Evolutionary conservation across 2,329 filamentous ascomycete species (phyloP), one percentile per base, ranked within the genome.

Genomic region (Geoglossum cookeanum): DNA sequence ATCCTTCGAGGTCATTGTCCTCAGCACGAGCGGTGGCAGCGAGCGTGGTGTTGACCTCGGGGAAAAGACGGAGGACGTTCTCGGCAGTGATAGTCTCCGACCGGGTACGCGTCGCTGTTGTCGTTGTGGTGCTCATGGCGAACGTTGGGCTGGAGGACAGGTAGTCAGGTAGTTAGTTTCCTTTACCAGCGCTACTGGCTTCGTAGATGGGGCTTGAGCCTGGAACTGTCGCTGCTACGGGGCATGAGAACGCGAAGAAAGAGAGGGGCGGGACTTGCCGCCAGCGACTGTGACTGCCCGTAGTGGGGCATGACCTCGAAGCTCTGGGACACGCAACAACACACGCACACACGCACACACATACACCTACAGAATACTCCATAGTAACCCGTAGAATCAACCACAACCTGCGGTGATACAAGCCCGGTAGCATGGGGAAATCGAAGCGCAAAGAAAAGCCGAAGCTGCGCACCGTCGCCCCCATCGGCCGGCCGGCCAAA

Each of bases 61-160:
- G 88, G 71, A 97, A 97, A 54, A 97, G 79, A 61, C 81, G 83
- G 59, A 91, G 77, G 65, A 98, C 88, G 66, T 85, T 87, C 64
- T 92, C 35, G 39, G 54, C 54, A 7, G 54, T 48, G 35, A 44
- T 44, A 22, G 29, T 9, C 6, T 53, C 49, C 13, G 49, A n/a
- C 33, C 37, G 30, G 30, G 49, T 53, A 15, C 22, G 2, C 22
- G 22, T 22, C 22, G 13, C n/a, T 15, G 29, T 33, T 7, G 49
- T 53, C 9, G 32, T 22, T 30, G 48, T 33, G 48, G 49, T 17
- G 11, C 49, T 53, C 49, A 53, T 53, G 49, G 9, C 22, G 49
- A 35, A 35, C 15, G n/a, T 49, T 49, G 22, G 29, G 22, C 6
- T 11, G 1, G 29, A 29, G 22, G n/a, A 9, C 9, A 49, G 29